These are phyloP conservation scores for Trichosanthes cucumerina DNA, from an alignment of 306 rosid genomes.

Conservation along the genomic window DNA sequence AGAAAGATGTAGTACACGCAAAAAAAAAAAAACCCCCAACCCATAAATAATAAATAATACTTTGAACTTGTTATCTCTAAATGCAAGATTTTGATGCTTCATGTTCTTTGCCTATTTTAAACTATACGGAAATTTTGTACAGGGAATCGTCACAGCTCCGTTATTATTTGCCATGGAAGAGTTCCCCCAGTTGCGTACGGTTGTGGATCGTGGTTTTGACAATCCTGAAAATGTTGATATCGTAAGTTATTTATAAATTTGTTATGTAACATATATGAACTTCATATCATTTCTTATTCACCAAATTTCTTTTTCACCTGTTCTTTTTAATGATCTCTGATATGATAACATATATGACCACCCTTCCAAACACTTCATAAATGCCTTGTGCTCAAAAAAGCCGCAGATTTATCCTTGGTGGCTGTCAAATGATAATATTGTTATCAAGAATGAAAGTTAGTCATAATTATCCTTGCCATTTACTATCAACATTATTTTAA, in stretches of 20 bases:
- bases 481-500: not conserved
- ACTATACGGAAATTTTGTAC: conserved; percentile 10
- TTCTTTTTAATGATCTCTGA: not conserved
- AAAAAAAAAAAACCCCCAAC: no score
- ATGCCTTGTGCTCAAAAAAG: not conserved
- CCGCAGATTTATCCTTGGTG: not conserved
- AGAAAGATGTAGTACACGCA: no score
- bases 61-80: no score
- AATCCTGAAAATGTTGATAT: conserved; percentile 56
- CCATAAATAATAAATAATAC: not conserved
- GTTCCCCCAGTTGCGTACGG: conserved; percentile 65
- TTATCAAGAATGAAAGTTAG: not conserved
- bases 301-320: not conserved
- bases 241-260: conserved; percentile 35
- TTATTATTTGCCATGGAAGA: conserved; percentile 93
- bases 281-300: not conserved
- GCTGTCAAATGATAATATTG: not conserved
- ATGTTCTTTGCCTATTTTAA: not conserved
- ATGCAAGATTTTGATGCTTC: not conserved
- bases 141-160: conserved; percentile 96
- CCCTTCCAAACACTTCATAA: not conserved
- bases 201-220: conserved; percentile 66
- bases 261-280: not conserved
- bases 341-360: not conserved
- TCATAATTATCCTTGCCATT: not conserved